phyloP scores from a whole-genome alignment of 2,329 filamentous ascomycete genomes.

The Macrophomina tecta region DNA sequence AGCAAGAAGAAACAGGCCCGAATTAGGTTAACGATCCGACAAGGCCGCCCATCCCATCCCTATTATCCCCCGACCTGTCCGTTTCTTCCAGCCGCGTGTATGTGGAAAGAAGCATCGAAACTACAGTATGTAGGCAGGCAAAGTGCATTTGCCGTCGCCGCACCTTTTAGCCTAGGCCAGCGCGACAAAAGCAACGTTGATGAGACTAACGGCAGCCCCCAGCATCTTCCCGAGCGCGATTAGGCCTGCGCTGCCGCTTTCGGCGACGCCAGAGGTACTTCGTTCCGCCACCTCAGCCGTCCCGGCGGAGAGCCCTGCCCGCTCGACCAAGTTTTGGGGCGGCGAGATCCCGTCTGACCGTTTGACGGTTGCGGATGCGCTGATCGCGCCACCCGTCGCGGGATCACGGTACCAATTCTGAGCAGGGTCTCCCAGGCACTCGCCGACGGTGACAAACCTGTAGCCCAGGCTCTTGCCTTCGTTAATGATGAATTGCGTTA shows the following conservation, averaged over 20 bases:
- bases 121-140: no score
- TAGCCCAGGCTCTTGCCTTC: slow-evolving; percentile 43
- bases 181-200: background rate
- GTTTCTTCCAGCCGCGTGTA: background rate
- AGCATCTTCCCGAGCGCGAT: slow-evolving; percentile 3
- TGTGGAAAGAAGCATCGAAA: background rate
- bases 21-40: no score
- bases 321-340: background rate
- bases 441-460: slow-evolving; percentile 60
- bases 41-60: no score
- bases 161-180: background rate
- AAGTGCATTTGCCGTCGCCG: background rate
- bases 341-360: background rate
- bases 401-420: slow-evolving; percentile 58
- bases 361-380: background rate
- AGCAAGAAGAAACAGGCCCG: background rate
- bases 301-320: background rate
- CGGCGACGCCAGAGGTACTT: background rate
- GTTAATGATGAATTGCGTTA: slow-evolving; percentile 53
- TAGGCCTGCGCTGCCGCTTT: slow-evolving; percentile 9
- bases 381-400: slow-evolving; percentile 16
- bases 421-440: slow-evolving; percentile 62
- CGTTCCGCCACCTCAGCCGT: background rate
- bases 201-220: background rate
- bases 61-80: background rate